Percentiles rank a stretch among this genome's conserved stretches.
These are phyloP conservation scores for Leishmania guyanensis DNA, from an alignment of 208 protist species.

Conservation along the genomic window DNA sequence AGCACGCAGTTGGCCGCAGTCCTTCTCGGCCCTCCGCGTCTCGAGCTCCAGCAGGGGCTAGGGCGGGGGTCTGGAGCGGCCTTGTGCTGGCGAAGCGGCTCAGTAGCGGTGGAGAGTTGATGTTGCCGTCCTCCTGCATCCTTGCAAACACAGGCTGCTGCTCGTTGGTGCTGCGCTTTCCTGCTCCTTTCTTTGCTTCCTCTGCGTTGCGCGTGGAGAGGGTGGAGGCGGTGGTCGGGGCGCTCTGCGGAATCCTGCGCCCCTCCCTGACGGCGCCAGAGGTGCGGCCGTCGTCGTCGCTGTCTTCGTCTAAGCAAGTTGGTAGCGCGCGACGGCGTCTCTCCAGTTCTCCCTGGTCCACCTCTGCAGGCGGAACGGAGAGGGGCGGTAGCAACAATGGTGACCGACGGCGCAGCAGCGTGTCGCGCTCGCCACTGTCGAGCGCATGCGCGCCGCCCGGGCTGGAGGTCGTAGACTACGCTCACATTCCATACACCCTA, in stretches of 20 bases:
- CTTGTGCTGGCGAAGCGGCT: constrained; percentile 62
- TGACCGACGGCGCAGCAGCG: constrained; percentile 8
- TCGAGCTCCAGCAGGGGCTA: background rate
- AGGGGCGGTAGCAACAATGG: background rate
- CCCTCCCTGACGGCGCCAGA: constrained; percentile 32
- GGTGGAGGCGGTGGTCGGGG: constrained; percentile 73
- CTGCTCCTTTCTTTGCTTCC: constrained; percentile 37
- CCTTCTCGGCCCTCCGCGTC: background rate
- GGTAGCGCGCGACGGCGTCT: constrained; percentile 7
- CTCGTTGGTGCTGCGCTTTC: constrained; percentile 74
- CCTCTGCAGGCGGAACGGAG: constrained; percentile 8
- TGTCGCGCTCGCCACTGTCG: constrained; percentile 8
- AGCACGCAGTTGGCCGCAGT: background rate
- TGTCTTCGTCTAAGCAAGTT: constrained; percentile 9
- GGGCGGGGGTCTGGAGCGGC: constrained; percentile 25
- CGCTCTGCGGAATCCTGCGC: constrained; percentile 63
- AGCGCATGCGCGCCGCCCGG: constrained; percentile 2
- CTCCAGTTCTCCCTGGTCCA: constrained; percentile 15
- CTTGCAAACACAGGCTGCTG: constrained; percentile 52
- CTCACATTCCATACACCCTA: constrained; percentile 55
- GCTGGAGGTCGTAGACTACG: constrained; percentile 44
- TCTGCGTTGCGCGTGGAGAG: constrained; percentile 52
- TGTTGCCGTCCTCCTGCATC: constrained; percentile 69
- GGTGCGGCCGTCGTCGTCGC: constrained; percentile 20
- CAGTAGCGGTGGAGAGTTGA: constrained; percentile 62